A percentile compares a stretch with the other conserved stretches of the same genome.
Conservation (phyloP, 768 basidiomycete species). For the Lactarius hengduanensis region DNA sequence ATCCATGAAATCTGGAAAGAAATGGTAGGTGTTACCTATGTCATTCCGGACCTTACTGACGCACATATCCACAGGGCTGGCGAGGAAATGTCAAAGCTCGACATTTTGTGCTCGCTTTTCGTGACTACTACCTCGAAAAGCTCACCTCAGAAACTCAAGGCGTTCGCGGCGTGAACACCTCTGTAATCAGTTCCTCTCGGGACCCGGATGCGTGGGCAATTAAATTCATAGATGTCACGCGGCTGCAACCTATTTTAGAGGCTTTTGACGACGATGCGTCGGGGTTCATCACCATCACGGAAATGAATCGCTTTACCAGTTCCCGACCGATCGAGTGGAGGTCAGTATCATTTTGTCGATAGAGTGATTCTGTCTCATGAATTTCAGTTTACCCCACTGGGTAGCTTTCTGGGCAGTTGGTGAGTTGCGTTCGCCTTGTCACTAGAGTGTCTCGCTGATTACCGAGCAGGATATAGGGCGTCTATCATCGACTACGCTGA, state of each 20-base stretch:
- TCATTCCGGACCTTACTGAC: background rate
- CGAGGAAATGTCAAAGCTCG: conserved; percentile 27
- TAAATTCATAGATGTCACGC: conserved; percentile 27
- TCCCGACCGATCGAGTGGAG: conserved; percentile 35
- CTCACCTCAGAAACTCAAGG: conserved; percentile 9
- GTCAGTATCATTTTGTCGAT: conserved; percentile 2
- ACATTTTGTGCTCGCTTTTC: conserved; percentile 32
- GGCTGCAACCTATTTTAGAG: conserved; percentile 33
- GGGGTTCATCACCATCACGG: conserved; percentile 36
- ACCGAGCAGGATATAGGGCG: conserved; percentile 12
- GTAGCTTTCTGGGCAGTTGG: conserved; percentile 36
- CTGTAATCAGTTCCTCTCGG: background rate
- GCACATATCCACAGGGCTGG: conserved; percentile 17
- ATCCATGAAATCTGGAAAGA: conserved; percentile 19
- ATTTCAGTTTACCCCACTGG: conserved; percentile 34
- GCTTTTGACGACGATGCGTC: conserved; percentile 39
- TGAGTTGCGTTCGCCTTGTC: background rate
- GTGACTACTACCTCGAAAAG: conserved; percentile 36
- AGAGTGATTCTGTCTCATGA: background rate
- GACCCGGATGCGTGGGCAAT: conserved; percentile 34
- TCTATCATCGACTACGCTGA: conserved; percentile 22
- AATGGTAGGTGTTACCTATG: conserved; percentile 28
- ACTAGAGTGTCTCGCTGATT: background rate
- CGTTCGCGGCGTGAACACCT: background rate
- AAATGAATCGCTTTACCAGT: conserved; percentile 36